phyloP scores from a whole-genome alignment of 331 rosid genomes.

The Pyracantha coccinea region DNA sequence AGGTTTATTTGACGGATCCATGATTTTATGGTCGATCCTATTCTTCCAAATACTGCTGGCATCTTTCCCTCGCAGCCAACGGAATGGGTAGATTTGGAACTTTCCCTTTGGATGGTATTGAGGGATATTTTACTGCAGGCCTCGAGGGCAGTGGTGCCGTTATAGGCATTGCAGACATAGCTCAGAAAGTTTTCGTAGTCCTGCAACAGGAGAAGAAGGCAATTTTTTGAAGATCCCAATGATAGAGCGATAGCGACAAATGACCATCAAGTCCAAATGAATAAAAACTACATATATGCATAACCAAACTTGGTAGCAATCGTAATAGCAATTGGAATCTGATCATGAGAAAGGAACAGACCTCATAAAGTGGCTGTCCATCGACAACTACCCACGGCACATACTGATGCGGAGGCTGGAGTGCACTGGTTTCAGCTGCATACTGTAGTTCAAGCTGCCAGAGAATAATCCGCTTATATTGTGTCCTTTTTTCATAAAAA shows the following conservation, averaged over 20 bases:
- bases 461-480: slow-evolving; percentile 9
- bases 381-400: slow-evolving; percentile 96
- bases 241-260: not conserved
- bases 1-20: slow-evolving; percentile 35
- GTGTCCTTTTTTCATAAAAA: not conserved
- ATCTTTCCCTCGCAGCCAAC: slow-evolving; percentile 20
- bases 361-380: slow-evolving; percentile 87
- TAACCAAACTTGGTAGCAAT: not conserved
- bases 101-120: slow-evolving; percentile 10
- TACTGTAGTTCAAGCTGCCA: slow-evolving; percentile 72
- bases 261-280: not conserved
- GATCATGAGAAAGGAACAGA: slow-evolving; percentile 20
- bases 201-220: slow-evolving; percentile 27
- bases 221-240: not conserved
- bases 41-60: slow-evolving; percentile 18
- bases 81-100: slow-evolving; percentile 8
- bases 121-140: slow-evolving; percentile 39
- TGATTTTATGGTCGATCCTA: slow-evolving; percentile 34
- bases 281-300: not conserved
- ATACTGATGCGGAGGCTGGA: slow-evolving; percentile 73
- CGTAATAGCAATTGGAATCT: not conserved
- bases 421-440: slow-evolving; percentile 60
- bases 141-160: slow-evolving; percentile 34
- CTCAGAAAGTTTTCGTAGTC: slow-evolving; percentile 66
- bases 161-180: slow-evolving; percentile 69